Percentiles rank a stretch among this genome's conserved stretches.
phyloP scores from a whole-genome alignment of 352 stramenopile genomes.

The Aphanomyces euteiches region DNA sequence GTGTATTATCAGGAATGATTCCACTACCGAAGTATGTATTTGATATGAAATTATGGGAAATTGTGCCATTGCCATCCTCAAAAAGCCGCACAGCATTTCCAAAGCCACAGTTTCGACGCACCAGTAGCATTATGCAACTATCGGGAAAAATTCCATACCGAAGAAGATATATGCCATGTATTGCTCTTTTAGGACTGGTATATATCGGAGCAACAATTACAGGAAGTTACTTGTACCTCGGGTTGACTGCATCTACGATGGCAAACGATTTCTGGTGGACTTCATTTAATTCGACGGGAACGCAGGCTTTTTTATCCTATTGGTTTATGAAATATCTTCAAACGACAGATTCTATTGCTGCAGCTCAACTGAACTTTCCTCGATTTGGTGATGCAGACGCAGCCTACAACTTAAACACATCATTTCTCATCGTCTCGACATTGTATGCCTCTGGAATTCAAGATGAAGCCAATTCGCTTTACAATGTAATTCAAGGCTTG shows the following conservation, averaged over 20 bases:
- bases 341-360: not conserved
- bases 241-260: not conserved
- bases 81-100: too few species aligned
- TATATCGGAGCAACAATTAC: constrained; percentile 4
- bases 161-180: not conserved
- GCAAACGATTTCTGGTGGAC: constrained; percentile 27
- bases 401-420: not conserved
- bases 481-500: constrained; percentile 1
- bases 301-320: constrained; percentile 2
- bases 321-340: constrained; percentile 20
- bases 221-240: not conserved
- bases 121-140: not conserved
- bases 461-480: not conserved
- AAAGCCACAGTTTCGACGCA: too few species aligned
- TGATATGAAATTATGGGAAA: constrained; percentile 7
- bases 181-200: not conserved
- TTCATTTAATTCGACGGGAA: constrained; percentile 6
- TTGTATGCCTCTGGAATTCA: constrained; percentile 11
- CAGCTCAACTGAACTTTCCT: not conserved
- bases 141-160: not conserved
- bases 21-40: not conserved
- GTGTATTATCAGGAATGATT: constrained; percentile 2
- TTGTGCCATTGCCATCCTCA: too few species aligned
- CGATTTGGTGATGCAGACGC: not conserved
- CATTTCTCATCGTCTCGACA: not conserved